phyloP scores from a whole-genome alignment of 1,139 yeast genomes.

The Yamadazyma epiphylla region DNA sequence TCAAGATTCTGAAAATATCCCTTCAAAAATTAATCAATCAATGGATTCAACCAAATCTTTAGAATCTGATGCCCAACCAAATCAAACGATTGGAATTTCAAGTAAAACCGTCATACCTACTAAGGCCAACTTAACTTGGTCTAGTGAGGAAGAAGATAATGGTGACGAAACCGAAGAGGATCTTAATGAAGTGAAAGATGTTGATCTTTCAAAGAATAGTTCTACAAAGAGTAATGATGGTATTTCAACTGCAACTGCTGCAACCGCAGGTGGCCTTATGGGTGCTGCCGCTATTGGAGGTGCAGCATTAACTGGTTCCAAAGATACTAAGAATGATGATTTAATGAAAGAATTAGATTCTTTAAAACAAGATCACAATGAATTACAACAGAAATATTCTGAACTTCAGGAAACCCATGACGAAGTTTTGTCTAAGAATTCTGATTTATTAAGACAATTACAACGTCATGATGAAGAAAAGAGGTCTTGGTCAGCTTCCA shows the following conservation, averaged over 20 bases:
- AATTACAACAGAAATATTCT: conserved; percentile 10
- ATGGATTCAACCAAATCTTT: conserved; percentile 5
- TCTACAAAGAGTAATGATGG: not conserved
- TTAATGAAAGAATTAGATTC: conserved; percentile 8
- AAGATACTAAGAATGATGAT: conserved; percentile 9
- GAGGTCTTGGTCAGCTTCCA: conserved; percentile 5
- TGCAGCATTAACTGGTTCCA: not conserved
- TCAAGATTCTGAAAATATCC: not conserved
- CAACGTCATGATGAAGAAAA: conserved; percentile 6
- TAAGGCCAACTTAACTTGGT: conserved; percentile 77
- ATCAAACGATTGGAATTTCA: conserved; percentile 44
- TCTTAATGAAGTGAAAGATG: not conserved
- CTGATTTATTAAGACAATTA: conserved; percentile 9
- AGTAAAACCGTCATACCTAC: conserved; percentile 70
- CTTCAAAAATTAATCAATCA: not conserved
- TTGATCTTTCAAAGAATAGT: conserved; percentile 2
- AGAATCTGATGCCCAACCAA: conserved; percentile 13
- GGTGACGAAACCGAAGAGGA: conserved; percentile 12
- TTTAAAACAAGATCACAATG: conserved; percentile 5
- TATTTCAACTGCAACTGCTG: conserved; percentile 1
- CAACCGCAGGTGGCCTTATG: not conserved
- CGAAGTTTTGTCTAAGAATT: conserved; percentile 7
- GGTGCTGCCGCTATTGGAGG: not conserved
- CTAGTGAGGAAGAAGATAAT: conserved; percentile 64
- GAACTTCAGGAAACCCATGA: conserved; percentile 11